These are phyloP conservation scores for Straminergon stramineum DNA, from an alignment of 225 moss, liverwort and hornwort species.

Conservation along the genomic window DNA sequence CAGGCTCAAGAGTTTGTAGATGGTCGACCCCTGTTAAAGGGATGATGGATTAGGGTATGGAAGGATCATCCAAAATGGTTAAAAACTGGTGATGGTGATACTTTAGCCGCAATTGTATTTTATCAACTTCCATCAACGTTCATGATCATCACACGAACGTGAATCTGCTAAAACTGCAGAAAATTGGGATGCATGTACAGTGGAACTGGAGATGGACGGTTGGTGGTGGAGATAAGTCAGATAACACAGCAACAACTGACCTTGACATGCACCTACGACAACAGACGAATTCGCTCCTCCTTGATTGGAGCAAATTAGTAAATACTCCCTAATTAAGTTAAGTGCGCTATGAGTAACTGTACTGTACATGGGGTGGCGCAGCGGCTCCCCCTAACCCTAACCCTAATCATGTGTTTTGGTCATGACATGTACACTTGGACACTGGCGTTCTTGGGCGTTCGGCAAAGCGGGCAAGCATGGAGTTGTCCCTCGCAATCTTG, in stretches of 20 bases:
- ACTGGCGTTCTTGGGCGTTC: constrained; percentile 69
- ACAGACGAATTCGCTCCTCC: neutral
- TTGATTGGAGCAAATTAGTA: neutral
- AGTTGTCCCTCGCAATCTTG: constrained; percentile 81
- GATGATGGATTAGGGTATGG: neutral
- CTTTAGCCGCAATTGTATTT: neutral
- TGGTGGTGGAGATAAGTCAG: neutral
- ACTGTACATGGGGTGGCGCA: neutral
- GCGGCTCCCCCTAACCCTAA: neutral
- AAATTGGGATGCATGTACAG: constrained; percentile 5
- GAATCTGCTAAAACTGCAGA: constrained; percentile 7
- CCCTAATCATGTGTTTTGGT: neutral
- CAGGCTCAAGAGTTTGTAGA: neutral
- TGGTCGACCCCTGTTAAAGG: neutral
- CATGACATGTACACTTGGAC: constrained; percentile 93
- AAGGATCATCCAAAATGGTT: neutral
- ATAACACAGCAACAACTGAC: neutral
- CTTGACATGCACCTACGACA: constrained; percentile 7
- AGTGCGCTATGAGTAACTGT: neutral
- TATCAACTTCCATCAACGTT: neutral
- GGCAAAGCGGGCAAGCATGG: constrained; percentile 74
- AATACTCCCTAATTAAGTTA: neutral
- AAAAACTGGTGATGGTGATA: neutral
- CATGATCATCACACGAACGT: neutral
- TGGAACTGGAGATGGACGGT: neutral